A percentile compares a stretch with the other conserved stretches of the same genome.
phyloP scores from a whole-genome alignment of 169 alveolate genomes.

The Plasmodium cynomolgi region DNA sequence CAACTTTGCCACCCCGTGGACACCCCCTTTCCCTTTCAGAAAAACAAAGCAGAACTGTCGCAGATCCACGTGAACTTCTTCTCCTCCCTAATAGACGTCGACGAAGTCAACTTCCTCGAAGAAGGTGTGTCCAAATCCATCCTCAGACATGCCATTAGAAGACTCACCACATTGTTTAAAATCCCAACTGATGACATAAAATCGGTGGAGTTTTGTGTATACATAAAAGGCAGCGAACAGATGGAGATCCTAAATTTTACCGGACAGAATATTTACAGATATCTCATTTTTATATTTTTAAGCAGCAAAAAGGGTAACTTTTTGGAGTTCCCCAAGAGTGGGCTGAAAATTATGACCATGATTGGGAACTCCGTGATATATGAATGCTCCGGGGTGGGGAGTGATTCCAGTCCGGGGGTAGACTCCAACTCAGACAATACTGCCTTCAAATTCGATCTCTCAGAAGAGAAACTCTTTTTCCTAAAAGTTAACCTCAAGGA shows the following conservation, averaged over 20 bases:
- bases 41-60: slow-evolving; percentile 27
- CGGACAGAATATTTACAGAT: slow-evolving; percentile 16
- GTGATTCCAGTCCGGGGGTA: background rate
- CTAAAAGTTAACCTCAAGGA: slow-evolving; percentile 38
- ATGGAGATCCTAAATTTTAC: background rate
- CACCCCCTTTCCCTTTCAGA: slow-evolving; percentile 11
- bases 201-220: slow-evolving; percentile 39
- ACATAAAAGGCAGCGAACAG: slow-evolving; percentile 19
- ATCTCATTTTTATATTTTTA: slow-evolving; percentile 49
- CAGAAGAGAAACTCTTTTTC: slow-evolving; percentile 64
- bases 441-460: slow-evolving; percentile 24
- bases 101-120: slow-evolving; percentile 46
- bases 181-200: slow-evolving; percentile 38
- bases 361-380: slow-evolving; percentile 41
- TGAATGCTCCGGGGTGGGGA: background rate
- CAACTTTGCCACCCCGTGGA: background rate
- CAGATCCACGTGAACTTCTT: slow-evolving; percentile 31
- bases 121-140: slow-evolving; percentile 44
- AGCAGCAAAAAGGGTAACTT: slow-evolving; percentile 6
- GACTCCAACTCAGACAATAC: background rate
- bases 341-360: slow-evolving; percentile 30
- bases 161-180: slow-evolving; percentile 32
- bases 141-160: slow-evolving; percentile 17
- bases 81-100: slow-evolving; percentile 37
- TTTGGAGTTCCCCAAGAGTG: slow-evolving; percentile 37